Conservation (phyloP, 306 rosid genomes). For the Lagenaria siceraria region DNA sequence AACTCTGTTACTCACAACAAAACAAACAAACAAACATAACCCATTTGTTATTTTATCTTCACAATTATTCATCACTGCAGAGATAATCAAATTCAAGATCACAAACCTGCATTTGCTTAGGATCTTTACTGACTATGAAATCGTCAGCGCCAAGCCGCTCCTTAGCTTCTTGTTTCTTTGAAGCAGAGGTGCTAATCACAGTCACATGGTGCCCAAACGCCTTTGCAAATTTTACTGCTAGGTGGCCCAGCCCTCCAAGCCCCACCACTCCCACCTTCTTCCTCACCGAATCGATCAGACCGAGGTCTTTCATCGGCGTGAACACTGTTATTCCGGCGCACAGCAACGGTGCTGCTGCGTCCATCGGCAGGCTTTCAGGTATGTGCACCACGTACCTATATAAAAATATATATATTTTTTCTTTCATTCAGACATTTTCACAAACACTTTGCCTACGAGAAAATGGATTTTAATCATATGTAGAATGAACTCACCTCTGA, state of each 20-base stretch:
- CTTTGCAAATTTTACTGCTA: conserved; percentile 65
- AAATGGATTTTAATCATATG: background rate
- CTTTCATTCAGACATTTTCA: background rate
- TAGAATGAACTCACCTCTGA: conserved; percentile 24
- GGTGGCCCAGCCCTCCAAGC: conserved; percentile 62
- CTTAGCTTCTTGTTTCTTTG: conserved; percentile 52
- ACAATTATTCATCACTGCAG: too few species aligned
- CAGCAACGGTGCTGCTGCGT: conserved; percentile 54
- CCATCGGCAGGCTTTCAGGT: conserved; percentile 45
- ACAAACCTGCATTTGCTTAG: conserved; percentile 36
- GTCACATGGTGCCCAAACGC: conserved; percentile 74
- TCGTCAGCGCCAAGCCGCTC: conserved; percentile 48
- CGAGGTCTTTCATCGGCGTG: conserved; percentile 45
- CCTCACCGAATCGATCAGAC: conserved; percentile 18
- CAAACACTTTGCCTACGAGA: background rate
- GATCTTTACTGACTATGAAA: conserved; percentile 44
- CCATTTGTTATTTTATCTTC: too few species aligned
- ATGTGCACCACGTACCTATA: conserved; percentile 52
- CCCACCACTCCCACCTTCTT: conserved; percentile 60
- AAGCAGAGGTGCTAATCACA: conserved; percentile 60
- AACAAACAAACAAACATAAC: too few species aligned
- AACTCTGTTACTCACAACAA: background rate
- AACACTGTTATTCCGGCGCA: conserved; percentile 74
- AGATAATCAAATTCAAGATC: too few species aligned
- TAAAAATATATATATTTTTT: background rate